Base-by-base conservation (phyloP, 129 eudicot species). In the Artemisia argyi region DNA sequence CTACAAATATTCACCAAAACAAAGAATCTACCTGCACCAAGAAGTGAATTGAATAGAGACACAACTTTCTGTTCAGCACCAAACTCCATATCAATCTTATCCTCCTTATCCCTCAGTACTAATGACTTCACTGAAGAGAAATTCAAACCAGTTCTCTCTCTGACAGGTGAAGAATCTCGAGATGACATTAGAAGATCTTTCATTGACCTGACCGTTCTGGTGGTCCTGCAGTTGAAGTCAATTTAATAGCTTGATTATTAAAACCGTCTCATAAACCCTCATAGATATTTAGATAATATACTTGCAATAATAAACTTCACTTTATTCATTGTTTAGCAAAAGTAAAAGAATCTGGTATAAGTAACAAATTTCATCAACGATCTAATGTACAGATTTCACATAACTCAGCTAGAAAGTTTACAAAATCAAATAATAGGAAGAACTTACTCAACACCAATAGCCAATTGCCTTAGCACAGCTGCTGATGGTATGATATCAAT, bases 391-490 rank as follows among this genome's bases (percentile, higher is more conserved):
- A 49, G 47, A 52, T 42, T 24, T 51, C 66, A 74, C 11, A 7
- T 42, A 61, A 61, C 52, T 32, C 72, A 66, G 32, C 66, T 58
- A 58, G 49, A 77, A 69, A 51, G 0, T 26, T 18, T n/a, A 44
- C 50, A 48, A 76, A 48, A 70, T 17, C 70, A 32, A 32, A 69
- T 11, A 52, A 19, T 4, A 16, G 32, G 5, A 59, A 71, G 17
- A 66, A 83, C 96, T 89, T 93, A 93, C 98, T 93, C 98, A 69
- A 87, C 72, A 68, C 91, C 96, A 30, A 89, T 77, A 14, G 89
- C 91, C 81, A 93, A 70, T 74, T 90, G 98, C 75, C 86, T 90
- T 62, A 90, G 69, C 61, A 81, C 77, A 57, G 87, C 71, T 20
- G 82, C 80, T 19, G 96, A 79, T 57, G 97, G 96, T 75, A 93